phyloP scores from a whole-genome alignment of 768 basidiomycete species.

The Dioszegia crocea region DNA sequence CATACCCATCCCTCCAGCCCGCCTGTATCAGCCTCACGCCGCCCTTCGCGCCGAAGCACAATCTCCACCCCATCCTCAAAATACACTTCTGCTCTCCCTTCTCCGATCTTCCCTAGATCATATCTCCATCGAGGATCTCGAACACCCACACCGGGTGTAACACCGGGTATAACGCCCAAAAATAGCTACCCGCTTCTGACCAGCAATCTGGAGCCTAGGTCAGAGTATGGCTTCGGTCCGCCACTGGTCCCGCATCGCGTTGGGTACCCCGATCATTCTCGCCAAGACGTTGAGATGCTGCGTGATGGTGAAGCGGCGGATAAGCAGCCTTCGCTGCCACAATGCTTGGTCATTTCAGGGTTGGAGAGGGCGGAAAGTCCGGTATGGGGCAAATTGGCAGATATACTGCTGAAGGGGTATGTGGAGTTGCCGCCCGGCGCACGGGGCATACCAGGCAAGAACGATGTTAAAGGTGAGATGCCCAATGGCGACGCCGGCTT shows the following conservation, averaged over 20 bases:
- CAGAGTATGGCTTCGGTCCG: slow-evolving; percentile 3
- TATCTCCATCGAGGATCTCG: not conserved
- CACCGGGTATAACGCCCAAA: slow-evolving; percentile 9
- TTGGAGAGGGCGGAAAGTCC: slow-evolving; percentile 24
- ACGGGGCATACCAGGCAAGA: not conserved
- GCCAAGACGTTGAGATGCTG: not conserved
- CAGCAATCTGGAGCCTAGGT: no score
- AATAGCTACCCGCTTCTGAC: not conserved
- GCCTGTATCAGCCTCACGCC: not conserved
- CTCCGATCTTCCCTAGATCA: not conserved
- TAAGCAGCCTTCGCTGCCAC: not conserved
- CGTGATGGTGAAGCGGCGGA: not conserved
- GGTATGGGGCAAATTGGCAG: slow-evolving; percentile 23
- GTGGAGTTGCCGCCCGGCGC: not conserved
- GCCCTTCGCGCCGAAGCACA: not conserved
- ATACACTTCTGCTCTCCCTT: not conserved
- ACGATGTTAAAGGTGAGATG: not conserved
- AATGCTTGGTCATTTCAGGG: slow-evolving; percentile 31
- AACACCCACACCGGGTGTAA: not conserved
- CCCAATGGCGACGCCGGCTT: not conserved
- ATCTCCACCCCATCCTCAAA: not conserved
- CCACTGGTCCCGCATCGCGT: not conserved
- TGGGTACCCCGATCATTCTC: not conserved
- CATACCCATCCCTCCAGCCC: not conserved
- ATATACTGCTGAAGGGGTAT: slow-evolving; percentile 13